Evolutionary conservation across 2,329 filamentous ascomycete species (phyloP), one percentile per base, ranked within the genome.

Genomic region (Cladorrhinum sp.): DNA sequence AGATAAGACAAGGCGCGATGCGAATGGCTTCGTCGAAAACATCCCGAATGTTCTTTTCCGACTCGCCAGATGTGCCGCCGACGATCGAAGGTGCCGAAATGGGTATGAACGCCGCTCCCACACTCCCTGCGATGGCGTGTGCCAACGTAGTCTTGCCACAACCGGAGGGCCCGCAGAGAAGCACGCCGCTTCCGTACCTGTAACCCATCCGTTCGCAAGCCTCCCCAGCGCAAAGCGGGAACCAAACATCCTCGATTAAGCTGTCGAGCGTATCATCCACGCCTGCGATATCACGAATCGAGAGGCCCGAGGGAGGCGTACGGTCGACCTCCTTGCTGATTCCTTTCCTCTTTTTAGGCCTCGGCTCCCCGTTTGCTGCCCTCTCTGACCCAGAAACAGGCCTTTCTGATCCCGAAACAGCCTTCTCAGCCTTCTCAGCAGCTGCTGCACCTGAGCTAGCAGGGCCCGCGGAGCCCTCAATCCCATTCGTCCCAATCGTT

Each of bases 61-160:
- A 93, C 71, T 95, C 92, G 67, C 91, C 91, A 32, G 90, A 95
- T 86, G 93, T 95, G 20, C 91, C 91, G 16, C 89, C 91, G 0
- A 96, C 88, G 32, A 96, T 83, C 0, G 89, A 90, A 1, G 91
- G 90, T 0, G 90, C 91, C 0, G 90, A 88, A n/a, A 95, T 87
- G 1, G 91, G 84, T 62, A 96, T 88, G 69, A 92, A 93, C 0
- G 91, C 87, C 2, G 92, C 85, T 1, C 87, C 88, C 20, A 93
- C 78, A 64, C 87, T 85, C 1, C 89, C 88, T 2, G 91, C 91
- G 67, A 91, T 88, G 1, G 90, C 91, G 72, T 92, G 87, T 9
- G 90, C 89, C 61, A 96, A 86, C 79, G 91, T 88, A 0, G 91
- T 96, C 74, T 96, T 96, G 67, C 91, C 91, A 70, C 91, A 95